A percentile compares a stretch with the other conserved stretches of the same genome.
phyloP scores from a whole-genome alignment of 2,329 filamentous ascomycete genomes.

The Cladobotryum mycophilum region DNA sequence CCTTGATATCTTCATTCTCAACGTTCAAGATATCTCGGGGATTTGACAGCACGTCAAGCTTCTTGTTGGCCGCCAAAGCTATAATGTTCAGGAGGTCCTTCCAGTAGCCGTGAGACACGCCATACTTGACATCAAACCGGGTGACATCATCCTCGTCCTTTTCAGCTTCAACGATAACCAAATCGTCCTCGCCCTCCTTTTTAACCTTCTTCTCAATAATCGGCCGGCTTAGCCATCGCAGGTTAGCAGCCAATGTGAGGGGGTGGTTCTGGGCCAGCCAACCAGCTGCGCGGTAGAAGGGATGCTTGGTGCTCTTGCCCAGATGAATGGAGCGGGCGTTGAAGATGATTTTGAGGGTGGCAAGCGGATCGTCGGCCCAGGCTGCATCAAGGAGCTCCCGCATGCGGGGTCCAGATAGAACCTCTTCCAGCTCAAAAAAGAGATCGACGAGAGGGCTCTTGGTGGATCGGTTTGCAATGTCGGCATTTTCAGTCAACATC shows the following conservation, averaged over 20 bases:
- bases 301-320: conserved; percentile 43
- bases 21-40: conserved; percentile 36
- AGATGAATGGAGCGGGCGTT: conserved; percentile 55
- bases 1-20: conserved; percentile 20
- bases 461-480: conserved; percentile 42
- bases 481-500: conserved; percentile 47
- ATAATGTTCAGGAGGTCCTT: conserved; percentile 55
- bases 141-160: conserved; percentile 30
- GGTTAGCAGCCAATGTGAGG: conserved; percentile 45
- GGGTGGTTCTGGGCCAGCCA: conserved; percentile 53
- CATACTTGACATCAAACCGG: conserved; percentile 38
- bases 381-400: conserved; percentile 37
- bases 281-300: conserved; percentile 47
- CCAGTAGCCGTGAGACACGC: conserved; percentile 55
- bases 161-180: conserved; percentile 27
- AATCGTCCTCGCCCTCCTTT: conserved; percentile 30
- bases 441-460: conserved; percentile 44
- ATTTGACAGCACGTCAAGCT: conserved; percentile 37
- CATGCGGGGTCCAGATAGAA: conserved; percentile 31
- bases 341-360: conserved; percentile 54
- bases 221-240: conserved; percentile 49
- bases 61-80: conserved; percentile 41
- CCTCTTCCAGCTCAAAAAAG: conserved; percentile 45
- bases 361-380: conserved; percentile 42
- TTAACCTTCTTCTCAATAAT: conserved; percentile 48